A percentile compares a stretch with the other conserved stretches of the same genome.
Conservation (phyloP, 768 basidiomycete genomes). For the Xerocomellus intermedius region DNA sequence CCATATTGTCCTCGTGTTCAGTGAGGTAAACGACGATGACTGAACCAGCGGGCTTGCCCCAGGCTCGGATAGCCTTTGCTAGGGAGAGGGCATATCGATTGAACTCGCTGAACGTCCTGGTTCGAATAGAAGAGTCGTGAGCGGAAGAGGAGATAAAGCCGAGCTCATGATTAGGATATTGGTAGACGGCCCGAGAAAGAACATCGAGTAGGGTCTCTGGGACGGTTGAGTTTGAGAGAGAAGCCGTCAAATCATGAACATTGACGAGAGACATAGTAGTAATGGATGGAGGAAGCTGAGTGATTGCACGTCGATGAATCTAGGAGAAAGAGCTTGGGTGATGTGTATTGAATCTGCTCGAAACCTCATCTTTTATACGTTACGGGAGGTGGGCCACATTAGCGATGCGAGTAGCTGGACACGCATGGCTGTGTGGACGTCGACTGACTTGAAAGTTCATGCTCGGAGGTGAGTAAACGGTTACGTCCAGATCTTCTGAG, state of each 20-base stretch:
- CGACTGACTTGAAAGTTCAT: background rate
- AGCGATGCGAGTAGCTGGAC: background rate
- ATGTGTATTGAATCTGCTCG: constrained; percentile 1
- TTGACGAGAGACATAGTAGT: constrained; percentile 20
- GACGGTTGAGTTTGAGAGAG: constrained; percentile 7
- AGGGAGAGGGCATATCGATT: constrained; percentile 15
- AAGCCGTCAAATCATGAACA: constrained; percentile 13
- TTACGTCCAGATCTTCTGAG: constrained; percentile 2
- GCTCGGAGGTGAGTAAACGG: background rate
- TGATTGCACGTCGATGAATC: background rate
- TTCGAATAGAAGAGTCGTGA: constrained; percentile 29
- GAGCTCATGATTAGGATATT: constrained; percentile 27
- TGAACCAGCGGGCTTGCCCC: constrained; percentile 27
- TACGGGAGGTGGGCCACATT: background rate
- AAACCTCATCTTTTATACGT: constrained; percentile 23
- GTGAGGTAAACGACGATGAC: constrained; percentile 31
- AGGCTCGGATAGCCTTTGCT: constrained; percentile 21
- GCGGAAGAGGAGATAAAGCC: constrained; percentile 29
- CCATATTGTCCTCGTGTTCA: constrained; percentile 35
- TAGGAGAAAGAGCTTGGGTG: background rate
- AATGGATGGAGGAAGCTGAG: background rate
- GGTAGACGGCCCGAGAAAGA: constrained; percentile 19
- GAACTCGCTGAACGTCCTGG: constrained; percentile 25
- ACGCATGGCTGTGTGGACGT: background rate
- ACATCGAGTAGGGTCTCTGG: constrained; percentile 24